Conservation (phyloP, 2,329 filamentous ascomycete species). For the Claviceps arundinis region DNA sequence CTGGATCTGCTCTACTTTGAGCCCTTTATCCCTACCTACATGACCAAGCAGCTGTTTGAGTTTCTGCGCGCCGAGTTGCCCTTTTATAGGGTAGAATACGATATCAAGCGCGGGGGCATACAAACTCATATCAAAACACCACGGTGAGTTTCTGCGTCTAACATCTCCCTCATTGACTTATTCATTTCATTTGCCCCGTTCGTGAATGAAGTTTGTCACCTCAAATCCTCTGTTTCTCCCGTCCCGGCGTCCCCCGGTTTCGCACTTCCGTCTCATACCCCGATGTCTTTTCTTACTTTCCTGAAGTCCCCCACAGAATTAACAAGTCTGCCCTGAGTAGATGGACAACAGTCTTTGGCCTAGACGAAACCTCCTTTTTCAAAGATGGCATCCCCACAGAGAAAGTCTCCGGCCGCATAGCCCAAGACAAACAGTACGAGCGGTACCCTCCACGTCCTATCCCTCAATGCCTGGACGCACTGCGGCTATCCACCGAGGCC, state of each 20-base stretch:
- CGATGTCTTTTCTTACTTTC: not conserved
- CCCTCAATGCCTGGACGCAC: constrained; percentile 52
- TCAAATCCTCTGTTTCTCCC: not conserved
- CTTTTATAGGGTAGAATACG: constrained; percentile 65
- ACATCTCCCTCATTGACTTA: not conserved
- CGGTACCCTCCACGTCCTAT: constrained; percentile 53
- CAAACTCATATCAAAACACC: constrained; percentile 48
- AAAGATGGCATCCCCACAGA: constrained; percentile 29
- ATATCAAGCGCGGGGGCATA: constrained; percentile 50
- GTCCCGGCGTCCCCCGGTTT: not conserved
- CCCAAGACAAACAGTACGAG: constrained; percentile 38
- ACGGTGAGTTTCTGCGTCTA: constrained; percentile 18
- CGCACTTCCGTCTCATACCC: too few relatives aligned
- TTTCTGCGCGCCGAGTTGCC: constrained; percentile 60
- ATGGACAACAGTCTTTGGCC: constrained; percentile 42
- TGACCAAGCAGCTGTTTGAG: constrained; percentile 48
- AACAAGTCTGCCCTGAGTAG: constrained; percentile 9
- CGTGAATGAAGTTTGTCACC: too few relatives aligned
- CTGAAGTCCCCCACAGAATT: too few relatives aligned
- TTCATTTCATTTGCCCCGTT: too few relatives aligned
- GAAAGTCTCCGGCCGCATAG: constrained; percentile 25
- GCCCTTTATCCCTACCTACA: constrained; percentile 50
- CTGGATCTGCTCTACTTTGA: constrained; percentile 65
- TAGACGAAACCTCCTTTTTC: constrained; percentile 52
- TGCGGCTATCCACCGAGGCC: constrained; percentile 50